phyloP scores from a whole-genome alignment of 2,329 filamentous ascomycete species.

The Ophiocordyceps australis region DNA sequence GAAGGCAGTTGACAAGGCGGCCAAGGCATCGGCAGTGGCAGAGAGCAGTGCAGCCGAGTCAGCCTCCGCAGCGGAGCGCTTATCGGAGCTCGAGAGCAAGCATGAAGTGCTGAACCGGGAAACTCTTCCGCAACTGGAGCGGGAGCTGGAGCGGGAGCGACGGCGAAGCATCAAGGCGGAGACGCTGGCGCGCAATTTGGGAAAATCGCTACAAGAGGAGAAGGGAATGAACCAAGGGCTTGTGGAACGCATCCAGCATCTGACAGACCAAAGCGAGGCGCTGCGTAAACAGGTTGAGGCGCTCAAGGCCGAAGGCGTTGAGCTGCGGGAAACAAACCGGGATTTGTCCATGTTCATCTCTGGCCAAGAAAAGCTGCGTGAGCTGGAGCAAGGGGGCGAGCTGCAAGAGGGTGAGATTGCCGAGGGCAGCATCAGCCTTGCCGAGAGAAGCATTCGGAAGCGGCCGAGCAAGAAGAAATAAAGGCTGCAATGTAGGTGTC shows the following conservation, averaged over 20 bases:
- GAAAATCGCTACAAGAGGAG: constrained; percentile 68
- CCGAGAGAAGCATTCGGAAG: constrained; percentile 37
- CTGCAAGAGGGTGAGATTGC: constrained; percentile 53
- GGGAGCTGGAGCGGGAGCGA: constrained; percentile 50
- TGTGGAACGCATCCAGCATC: constrained; percentile 61
- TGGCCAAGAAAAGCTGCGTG: constrained; percentile 61
- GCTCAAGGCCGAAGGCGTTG: constrained; percentile 44
- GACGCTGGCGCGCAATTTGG: constrained; percentile 55
- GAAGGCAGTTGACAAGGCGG: constrained; percentile 78
- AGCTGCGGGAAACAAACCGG: constrained; percentile 70
- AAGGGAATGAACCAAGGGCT: constrained; percentile 69
- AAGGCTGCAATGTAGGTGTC: not conserved
- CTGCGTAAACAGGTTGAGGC: constrained; percentile 38
- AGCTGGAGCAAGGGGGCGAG: constrained; percentile 42
- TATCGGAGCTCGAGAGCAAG: constrained; percentile 29
- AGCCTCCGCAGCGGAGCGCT: constrained; percentile 26
- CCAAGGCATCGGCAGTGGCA: constrained; percentile 49
- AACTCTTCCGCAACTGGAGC: constrained; percentile 51
- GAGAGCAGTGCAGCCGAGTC: constrained; percentile 38
- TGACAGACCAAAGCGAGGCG: constrained; percentile 42
- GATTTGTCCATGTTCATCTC: constrained; percentile 80
- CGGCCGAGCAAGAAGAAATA: constrained; percentile 21
- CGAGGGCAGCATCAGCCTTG: constrained; percentile 51
- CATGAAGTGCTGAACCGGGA: constrained; percentile 28
- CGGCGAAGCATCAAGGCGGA: constrained; percentile 54